Base-by-base conservation (phyloP, 352 stramenopile genomes). In the Aphanomyces stellatus region DNA sequence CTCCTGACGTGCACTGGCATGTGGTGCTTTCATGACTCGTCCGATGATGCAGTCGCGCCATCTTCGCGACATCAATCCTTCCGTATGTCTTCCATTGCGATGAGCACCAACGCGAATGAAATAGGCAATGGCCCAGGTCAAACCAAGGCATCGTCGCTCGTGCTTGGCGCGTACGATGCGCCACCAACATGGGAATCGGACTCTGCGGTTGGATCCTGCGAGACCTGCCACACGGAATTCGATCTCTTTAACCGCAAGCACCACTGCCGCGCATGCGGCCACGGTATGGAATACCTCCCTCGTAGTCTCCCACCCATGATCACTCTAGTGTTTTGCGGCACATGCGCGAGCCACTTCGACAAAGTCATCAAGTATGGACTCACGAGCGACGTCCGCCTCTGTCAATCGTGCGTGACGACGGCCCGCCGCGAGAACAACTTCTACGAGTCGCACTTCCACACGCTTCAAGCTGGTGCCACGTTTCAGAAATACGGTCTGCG, bases 211-310 rank as follows among this genome's bases (percentile, higher is more conserved):
- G 28, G n/a, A 8, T 22, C 60, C 3, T 67, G 60, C 25, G n/a
- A 37, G n/a, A 10, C 41, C 24, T 67, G 60, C 34, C 51, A 67
- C n/a, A 41, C 31, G 11, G 41, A 56, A n/a, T 67, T 67, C 31
- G 60, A 46, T 59, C 60, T 67, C 22, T 57, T 67, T 24, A 49
- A 67, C 34, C 60, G 60, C 13, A 67, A 67, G 34, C 60, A 67
- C 49, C 60, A 67, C 41, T 67, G 60, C 25, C 41, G 60, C 8
- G 60, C 35, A 40, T 57, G 60, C n/a, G 60, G 60, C 24, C 15
- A 42, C 15, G 43, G 60, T 67, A 37, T 4, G 30, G 33, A 37
- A 49, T 10, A 11, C 41, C 30, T 49, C 8, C 35, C 17, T 51
- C n/a, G n/a, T n/a, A n/a, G n/a, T n/a, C n/a, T n/a, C n/a, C n/a